Evolutionary conservation across 2,329 filamentous ascomycete species (phyloP), one percentile per base, ranked within the genome.

Genomic region (Saccharata proteae): DNA sequence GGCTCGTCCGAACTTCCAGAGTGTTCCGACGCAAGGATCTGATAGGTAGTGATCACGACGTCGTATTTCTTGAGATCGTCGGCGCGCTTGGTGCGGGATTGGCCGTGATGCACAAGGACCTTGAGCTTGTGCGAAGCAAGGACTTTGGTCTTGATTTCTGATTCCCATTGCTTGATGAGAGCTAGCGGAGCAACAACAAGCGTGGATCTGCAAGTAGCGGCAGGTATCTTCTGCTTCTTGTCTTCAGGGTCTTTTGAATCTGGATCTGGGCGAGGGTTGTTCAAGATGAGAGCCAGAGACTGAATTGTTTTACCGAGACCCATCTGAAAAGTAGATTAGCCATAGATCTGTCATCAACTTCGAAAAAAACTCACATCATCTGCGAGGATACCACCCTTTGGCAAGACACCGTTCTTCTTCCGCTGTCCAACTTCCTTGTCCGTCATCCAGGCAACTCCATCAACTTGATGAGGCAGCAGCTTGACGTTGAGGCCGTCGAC

Each of bases 31-130:
- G 92, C 84, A 1, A 98, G 65, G 30, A 92, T 93, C 45, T 94
- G 85, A 49, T 93, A 98, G 0, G 90, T 98, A 1, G 92, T 98
- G 44, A 98, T 83, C 19, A 98, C 88, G 14, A 98, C 83, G 52
- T 98, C 88, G 51, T 90, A 94, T 40, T 74, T 69, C 40, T 80
- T 79, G 23, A 98, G 64, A 28, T 88, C 79, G 27, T 76, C 70
- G 38, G 72, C 74, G 3, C 73, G 69, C 52, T 93, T 93, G 2
- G 84, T 84, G 9, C 90, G 75, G 39, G 77, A 77, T 1, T 85
- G 74, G 0, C 90, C 90, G 50, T 98, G 90, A 46, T 98, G 92
- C 2, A 98, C 80, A 38, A 80, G 77, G 4, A 96, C 85, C 40
- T 76, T 77, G 29, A 96, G 64, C 13, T 66, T 68, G 41, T 86